A percentile compares a stretch with the other conserved stretches of the same genome.
phyloP scores from a whole-genome alignment of 2,329 filamentous ascomycete species.

The Fusarium sacchari region DNA sequence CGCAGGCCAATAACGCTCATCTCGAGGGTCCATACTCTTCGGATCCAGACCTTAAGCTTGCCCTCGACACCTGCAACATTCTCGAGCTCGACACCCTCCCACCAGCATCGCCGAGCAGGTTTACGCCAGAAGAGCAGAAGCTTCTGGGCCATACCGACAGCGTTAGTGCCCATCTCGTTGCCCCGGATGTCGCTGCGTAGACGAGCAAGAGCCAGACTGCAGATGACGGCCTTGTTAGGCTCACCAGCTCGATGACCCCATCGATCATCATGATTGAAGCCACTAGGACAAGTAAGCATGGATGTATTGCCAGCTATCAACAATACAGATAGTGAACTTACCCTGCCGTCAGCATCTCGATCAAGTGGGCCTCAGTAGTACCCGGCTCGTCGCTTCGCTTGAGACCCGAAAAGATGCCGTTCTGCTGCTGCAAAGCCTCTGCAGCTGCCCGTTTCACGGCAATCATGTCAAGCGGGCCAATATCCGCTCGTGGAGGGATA shows the following conservation, averaged over 20 bases:
- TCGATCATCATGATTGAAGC: constrained; percentile 93
- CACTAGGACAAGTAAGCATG: constrained; percentile 63
- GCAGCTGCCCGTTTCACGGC: constrained; percentile 94
- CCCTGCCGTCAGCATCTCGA: constrained; percentile 99
- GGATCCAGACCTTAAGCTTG: constrained; percentile 96
- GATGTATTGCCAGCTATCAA: neutral
- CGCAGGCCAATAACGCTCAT: constrained; percentile 94
- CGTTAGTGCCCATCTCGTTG: constrained; percentile 76
- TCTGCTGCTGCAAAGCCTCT: constrained; percentile 84
- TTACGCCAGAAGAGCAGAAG: constrained; percentile 98
- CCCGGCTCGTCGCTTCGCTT: constrained; percentile 95
- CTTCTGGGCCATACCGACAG: constrained; percentile 98
- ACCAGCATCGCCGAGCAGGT: constrained; percentile 96
- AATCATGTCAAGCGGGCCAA: constrained; percentile 90
- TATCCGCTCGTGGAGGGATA: constrained; percentile 87
- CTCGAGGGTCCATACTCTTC: constrained; percentile 97
- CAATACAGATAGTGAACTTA: constrained; percentile 59
- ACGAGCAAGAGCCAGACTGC: constrained; percentile 91
- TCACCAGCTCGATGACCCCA: constrained; percentile 99
- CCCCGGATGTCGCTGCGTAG: constrained; percentile 92
- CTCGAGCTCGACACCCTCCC: constrained; percentile 94
- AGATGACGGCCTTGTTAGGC: constrained; percentile 98
- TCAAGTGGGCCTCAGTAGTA: constrained; percentile 96
- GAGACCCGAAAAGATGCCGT: constrained; percentile 95
- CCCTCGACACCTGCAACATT: constrained; percentile 91